Base-by-base conservation (phyloP, 2,329 filamentous ascomycete genomes). In the Malbranchea zuffiana region DNA sequence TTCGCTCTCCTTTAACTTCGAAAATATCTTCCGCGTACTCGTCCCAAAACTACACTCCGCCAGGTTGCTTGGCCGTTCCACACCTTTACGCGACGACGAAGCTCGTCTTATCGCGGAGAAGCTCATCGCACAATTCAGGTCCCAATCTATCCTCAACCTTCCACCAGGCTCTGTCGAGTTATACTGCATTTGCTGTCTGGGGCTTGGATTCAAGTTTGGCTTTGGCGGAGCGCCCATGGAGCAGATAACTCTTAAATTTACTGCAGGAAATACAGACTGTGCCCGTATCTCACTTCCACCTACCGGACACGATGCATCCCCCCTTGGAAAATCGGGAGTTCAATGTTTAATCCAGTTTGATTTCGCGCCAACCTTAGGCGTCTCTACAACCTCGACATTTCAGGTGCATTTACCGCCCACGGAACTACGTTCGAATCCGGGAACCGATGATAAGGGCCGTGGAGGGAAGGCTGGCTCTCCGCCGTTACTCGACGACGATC, bases 121-220 rank as follows among this genome's bases (percentile, higher is more conserved):
- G 13, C 48, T 59, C 11, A 47, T 62, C 13, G 44, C 47, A 21
- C 55, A 53, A 36, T 26, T 61, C 11, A 53, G 44, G 6, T 41
- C 47, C 1, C 46, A 54, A 13, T 57, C 56, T 32, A 23, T 28
- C 34, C 47, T 51, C 4, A 49, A 51, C 4, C 31, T 55, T 1
- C 46, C 57, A 5, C 32, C 41, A 8, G 42, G 44, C 2, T 43
- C 46, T 2, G 39, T 52, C 13, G 47, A 49, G 2, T 41, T 53
- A 3, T 49, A 57, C 20, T 46, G 57, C 20, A 58, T 56, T 5
- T 47, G 58, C 3, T 53, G 56, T 32, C 53, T 64, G 11, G 60
- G 60, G 6, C 39, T 63, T 5, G 55, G 55, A 1, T 50, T 54
- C 16, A 49, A 57, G 26, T 51, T 62, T 15, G 60, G 59, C 1